These are phyloP conservation scores for Plasmodiophora brassicae DNA, from an alignment of 208 protist species.

Conservation along the genomic window DNA sequence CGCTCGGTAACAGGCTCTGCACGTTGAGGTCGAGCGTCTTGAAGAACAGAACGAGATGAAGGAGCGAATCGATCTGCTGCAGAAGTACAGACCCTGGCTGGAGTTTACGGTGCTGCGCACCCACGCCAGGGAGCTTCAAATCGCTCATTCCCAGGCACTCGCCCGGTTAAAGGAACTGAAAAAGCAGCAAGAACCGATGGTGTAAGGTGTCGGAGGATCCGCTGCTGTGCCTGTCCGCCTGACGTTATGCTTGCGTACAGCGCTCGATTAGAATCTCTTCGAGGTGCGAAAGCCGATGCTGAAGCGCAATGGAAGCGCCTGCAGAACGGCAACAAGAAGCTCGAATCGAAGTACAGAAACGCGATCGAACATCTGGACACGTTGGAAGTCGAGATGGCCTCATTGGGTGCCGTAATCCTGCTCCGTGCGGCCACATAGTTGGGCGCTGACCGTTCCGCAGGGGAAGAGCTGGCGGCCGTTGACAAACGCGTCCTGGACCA, in stretches of 20 bases:
- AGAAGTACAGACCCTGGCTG: constrained; percentile 40
- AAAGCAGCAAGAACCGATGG: not conserved
- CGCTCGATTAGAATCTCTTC: no score
- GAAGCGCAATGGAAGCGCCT: no score
- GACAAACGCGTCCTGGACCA: not conserved
- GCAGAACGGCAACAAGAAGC: no score
- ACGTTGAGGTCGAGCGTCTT: constrained; percentile 23
- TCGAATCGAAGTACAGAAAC: not conserved
- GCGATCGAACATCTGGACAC: not conserved
- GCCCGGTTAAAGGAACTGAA: not conserved
- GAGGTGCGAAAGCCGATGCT: no score
- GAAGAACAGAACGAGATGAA: not conserved
- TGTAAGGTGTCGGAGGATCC: no score
- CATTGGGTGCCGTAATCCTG: no score
- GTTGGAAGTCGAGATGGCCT: not conserved
- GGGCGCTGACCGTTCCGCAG: no score
- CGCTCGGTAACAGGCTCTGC: not conserved
- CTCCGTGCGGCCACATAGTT: no score
- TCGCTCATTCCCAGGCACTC: not conserved
- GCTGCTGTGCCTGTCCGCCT: no score
- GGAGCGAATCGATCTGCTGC: not conserved
- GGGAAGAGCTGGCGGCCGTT: not conserved
- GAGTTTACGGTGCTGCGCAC: not conserved
- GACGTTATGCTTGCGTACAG: no score
- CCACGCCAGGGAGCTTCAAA: not conserved